These are phyloP conservation scores for Echinosophora koreensis DNA, from an alignment of 306 rosid species.

Conservation along the genomic window DNA sequence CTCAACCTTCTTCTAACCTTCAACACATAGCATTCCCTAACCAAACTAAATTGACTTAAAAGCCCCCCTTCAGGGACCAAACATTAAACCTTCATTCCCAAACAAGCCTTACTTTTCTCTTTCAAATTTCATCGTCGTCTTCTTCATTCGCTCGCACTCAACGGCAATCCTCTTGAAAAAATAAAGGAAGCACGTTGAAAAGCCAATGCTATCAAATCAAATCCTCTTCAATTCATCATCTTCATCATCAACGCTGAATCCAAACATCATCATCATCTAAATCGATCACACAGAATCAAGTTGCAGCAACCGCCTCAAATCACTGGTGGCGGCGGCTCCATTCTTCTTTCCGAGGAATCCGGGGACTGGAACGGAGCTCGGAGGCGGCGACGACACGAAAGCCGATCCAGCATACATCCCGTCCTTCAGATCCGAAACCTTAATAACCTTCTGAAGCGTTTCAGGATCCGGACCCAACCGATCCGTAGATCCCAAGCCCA, in stretches of 20 bases:
- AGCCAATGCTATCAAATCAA: conserved; percentile 33
- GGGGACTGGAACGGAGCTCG: conserved; percentile 82
- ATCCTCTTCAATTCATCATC: conserved; percentile 25
- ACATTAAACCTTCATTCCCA: background rate
- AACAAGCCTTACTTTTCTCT: background rate
- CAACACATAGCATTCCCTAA: conserved; percentile 1
- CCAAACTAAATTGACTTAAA: conserved; percentile 19
- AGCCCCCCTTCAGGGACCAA: background rate
- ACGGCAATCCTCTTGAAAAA: conserved; percentile 63
- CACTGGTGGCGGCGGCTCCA: conserved; percentile 51
- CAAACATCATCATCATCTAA: background rate
- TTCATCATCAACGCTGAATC: too few species aligned
- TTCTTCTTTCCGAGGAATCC: conserved; percentile 55
- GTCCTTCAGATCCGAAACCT: conserved; percentile 52
- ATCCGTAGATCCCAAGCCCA: conserved; percentile 67
- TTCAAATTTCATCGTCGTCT: background rate
- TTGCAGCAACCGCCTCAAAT: conserved; percentile 55
- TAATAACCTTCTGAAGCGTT: conserved; percentile 62
- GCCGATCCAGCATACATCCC: conserved; percentile 63
- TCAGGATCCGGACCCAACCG: conserved; percentile 87
- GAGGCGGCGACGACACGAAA: conserved; percentile 65
- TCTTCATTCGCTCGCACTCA: conserved; percentile 44
- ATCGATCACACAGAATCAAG: conserved; percentile 44
- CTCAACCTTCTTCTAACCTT: background rate
- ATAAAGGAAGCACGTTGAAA: conserved; percentile 60